Evolutionary conservation across 75 land plant genomes (phyloP), one percentile per base, ranked within the genome.

Genomic region (Chamaecyparis obtusa): DNA sequence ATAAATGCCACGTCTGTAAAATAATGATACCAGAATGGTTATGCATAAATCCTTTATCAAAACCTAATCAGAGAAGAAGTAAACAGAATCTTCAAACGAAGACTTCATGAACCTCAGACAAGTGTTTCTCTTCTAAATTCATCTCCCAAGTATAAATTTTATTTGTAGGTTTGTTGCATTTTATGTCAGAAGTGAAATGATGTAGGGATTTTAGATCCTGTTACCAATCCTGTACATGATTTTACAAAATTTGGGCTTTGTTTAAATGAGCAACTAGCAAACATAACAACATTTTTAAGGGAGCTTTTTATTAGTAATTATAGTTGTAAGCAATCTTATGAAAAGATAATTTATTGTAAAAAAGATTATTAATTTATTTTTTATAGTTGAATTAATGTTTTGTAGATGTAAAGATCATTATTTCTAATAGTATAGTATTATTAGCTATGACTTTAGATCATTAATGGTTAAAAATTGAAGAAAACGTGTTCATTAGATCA

Each of bases 1-100:
- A 83, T 9, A 93, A 90, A 83, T 93, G 46, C 96, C 96, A 95
- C 60, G 93, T 87, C 96, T 93, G 83, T 84, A 78, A 46, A 81
- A 81, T 32, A 81, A 46, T 27, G n/a, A 13, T 81, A 2, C 30
- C 33, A 46, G 30, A 30, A 46, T 3, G 54, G 19, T 8, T 46
- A 41, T 21, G 21, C 27, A 21, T 39, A 19, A 21, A 24, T 64
- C n/a, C 67, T 60, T 60, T 21, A 21, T 21, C 24, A 60, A 60
- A 60, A 60, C 67, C 69, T 64, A 64, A 64, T 64, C 30, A 64
- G 69, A 51, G 55, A 48, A 60, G 67, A 64, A 64, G 69, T 57
- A 21, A 5, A 57, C 27, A 57, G 64, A 57, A 57, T 57, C 24
- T 57, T 14, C 15, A 57, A 57, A 57, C 2, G 16, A 21, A 64